Evolutionary conservation across 2,329 filamentous ascomycete species (phyloP).

Genomic region (Cryphonectria japonica): DNA sequence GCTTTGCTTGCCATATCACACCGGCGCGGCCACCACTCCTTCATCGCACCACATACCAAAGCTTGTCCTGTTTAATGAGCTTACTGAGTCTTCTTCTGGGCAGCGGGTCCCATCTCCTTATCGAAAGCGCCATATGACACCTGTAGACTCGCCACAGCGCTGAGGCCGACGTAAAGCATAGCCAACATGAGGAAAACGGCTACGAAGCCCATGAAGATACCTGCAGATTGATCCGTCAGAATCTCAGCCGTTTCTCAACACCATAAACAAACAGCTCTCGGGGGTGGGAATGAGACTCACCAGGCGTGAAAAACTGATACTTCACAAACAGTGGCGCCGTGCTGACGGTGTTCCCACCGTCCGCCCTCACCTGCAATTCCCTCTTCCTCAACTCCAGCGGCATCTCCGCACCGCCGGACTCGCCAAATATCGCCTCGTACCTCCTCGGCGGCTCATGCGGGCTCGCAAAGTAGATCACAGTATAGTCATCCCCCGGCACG

Average conservation of each 20-base stretch:
- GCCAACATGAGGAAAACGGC: conserved; percentile 71
- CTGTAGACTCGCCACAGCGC: conserved; percentile 76
- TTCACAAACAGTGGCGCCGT: conserved; percentile 73
- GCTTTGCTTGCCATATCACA: conserved; percentile 12
- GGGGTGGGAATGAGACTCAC: conserved; percentile 50
- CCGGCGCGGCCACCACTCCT: conserved; percentile 1
- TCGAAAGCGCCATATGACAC: conserved; percentile 95
- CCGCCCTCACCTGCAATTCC: conserved; percentile 39
- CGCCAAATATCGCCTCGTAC: conserved; percentile 70
- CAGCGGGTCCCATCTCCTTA: conserved; percentile 89
- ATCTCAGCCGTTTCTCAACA: neutral
- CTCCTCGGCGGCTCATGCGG: conserved; percentile 50
- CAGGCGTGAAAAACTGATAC: conserved; percentile 92
- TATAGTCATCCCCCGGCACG: conserved; percentile 59
- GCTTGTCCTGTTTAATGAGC: neutral
- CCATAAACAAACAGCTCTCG: neutral
- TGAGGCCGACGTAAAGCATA: conserved; percentile 79
- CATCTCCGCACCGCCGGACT: conserved; percentile 45
- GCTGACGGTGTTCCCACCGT: conserved; percentile 50
- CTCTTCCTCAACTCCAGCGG: conserved; percentile 77
- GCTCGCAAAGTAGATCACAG: conserved; percentile 75
- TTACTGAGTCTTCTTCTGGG: conserved; percentile 74
- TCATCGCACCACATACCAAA: conserved; percentile 42
- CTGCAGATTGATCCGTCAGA: conserved; percentile 47
- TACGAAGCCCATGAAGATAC: conserved; percentile 85